Evolutionary conservation across 2,329 filamentous ascomycete genomes (phyloP), one percentile per base, ranked within the genome.

Genomic region (Botryosphaeria agaves): DNA sequence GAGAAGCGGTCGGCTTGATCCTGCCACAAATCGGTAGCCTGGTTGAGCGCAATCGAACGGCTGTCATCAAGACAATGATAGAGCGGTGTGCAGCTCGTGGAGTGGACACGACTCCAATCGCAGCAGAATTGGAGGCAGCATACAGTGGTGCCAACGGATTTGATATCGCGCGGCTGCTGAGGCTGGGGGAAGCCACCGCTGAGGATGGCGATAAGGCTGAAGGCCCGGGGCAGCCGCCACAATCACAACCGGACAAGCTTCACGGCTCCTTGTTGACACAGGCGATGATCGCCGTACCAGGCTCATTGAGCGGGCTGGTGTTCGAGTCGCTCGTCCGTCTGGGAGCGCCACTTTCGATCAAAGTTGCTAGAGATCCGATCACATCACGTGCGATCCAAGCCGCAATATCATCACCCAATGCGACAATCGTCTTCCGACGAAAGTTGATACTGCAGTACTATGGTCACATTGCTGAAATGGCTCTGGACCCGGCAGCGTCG

Each of bases 251-350:
- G 40, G 41, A 69, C 56, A 72, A 82, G 62, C 53, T 82, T 48
- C 85, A 98, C 56, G 82, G 78, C 35, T 83, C 81, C 14, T 66
- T 93, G 28, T 66, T 98, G 17, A 75, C 80, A 6, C 76, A 89
- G 37, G 60, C 78, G 3, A 77, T 98, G 60, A 70, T 95, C 30
- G 58, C 69, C 5, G 75, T 82, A 16, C 69, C 79, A 0, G 82
- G 82, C 0, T 53, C 66, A 1, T 61, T 85, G 2, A 66, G 69
- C 33, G 70, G 70, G 30, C 64, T 85, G 7, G 68, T 92, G 18
- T 81, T 89, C 47, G 68, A 74, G 35, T 53, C 57, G 4, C 44
- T 64, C 2, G 39, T 57, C 62, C 7, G 49, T 56, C 27, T 67
- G 61, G 31, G 66, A 58, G 14, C 61, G 75, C 32, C 49, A 5